phyloP scores from a whole-genome alignment of 306 rosid genomes.

The Pyrus bretschneideri region DNA sequence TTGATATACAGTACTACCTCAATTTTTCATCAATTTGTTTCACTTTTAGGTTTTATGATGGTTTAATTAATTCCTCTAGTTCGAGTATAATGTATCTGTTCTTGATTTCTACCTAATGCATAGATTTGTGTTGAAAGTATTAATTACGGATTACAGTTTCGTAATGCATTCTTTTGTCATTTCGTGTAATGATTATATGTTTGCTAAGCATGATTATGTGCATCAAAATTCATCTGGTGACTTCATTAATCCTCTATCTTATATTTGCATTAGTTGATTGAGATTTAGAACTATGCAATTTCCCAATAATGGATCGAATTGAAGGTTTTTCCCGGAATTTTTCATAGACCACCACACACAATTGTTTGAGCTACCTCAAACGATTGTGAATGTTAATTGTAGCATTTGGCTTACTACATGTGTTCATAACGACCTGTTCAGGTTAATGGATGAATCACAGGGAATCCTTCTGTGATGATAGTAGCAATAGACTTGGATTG shows the following conservation, averaged over 20 bases:
- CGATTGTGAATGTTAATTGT: neutral
- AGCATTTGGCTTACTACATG: neutral
- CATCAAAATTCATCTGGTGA: neutral
- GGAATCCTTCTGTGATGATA: neutral
- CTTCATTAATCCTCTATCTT: neutral
- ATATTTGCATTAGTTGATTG: neutral
- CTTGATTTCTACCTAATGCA: neutral
- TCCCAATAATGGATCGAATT: neutral
- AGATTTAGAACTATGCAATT: neutral
- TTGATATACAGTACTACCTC: neutral
- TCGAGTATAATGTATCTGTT: neutral
- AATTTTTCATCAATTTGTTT: neutral
- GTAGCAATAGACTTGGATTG: neutral
- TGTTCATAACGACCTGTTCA: neutral
- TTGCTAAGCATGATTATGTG: neutral
- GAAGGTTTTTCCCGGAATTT: neutral
- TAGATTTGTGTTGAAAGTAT: neutral
- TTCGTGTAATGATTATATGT: neutral
- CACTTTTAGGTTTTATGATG: neutral
- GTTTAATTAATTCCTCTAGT: neutral
- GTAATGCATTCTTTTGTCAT: neutral
- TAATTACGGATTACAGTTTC: neutral
- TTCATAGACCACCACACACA: too few relatives aligned
- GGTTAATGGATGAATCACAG: neutral
- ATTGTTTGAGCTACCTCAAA: neutral